phyloP scores from a whole-genome alignment of 2,329 filamentous ascomycete genomes.

The Pseudogymnoascus verrucosus region DNA sequence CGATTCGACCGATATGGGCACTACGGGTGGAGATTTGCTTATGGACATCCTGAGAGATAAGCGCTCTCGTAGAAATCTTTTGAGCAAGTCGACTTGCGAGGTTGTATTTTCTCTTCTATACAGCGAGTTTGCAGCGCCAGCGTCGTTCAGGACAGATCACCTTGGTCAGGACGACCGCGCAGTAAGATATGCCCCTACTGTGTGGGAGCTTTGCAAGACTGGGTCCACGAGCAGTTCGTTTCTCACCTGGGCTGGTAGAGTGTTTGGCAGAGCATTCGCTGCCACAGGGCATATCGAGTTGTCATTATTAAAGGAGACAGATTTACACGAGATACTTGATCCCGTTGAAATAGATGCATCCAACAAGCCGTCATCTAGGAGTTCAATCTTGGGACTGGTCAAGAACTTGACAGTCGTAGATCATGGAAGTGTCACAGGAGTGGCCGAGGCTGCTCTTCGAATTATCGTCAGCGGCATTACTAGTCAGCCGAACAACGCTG shows the following conservation, averaged over 20 bases:
- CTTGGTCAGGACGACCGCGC: constrained; percentile 61
- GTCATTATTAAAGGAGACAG: constrained; percentile 53
- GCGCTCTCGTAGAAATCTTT: constrained; percentile 49
- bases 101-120: constrained; percentile 68
- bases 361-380: constrained; percentile 41
- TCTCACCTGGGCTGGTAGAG: constrained; percentile 74
- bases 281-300: constrained; percentile 61
- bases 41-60: constrained; percentile 73
- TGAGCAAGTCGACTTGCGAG: constrained; percentile 62
- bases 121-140: constrained; percentile 59
- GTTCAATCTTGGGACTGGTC: constrained; percentile 53
- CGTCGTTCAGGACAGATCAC: constrained; percentile 54
- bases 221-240: constrained; percentile 59
- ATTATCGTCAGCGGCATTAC: constrained; percentile 41
- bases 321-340: constrained; percentile 30
- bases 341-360: background rate
- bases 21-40: constrained; percentile 71
- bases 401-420: constrained; percentile 53
- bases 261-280: constrained; percentile 76
- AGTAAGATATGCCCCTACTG: constrained; percentile 50
- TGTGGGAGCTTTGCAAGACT: constrained; percentile 71
- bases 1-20: constrained; percentile 61
- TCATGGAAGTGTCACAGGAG: constrained; percentile 46
- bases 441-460: constrained; percentile 53
- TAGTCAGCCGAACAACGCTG: constrained; percentile 6